Conservation (phyloP, 2,329 filamentous ascomycete genomes). For the Fusarium globosum region DNA sequence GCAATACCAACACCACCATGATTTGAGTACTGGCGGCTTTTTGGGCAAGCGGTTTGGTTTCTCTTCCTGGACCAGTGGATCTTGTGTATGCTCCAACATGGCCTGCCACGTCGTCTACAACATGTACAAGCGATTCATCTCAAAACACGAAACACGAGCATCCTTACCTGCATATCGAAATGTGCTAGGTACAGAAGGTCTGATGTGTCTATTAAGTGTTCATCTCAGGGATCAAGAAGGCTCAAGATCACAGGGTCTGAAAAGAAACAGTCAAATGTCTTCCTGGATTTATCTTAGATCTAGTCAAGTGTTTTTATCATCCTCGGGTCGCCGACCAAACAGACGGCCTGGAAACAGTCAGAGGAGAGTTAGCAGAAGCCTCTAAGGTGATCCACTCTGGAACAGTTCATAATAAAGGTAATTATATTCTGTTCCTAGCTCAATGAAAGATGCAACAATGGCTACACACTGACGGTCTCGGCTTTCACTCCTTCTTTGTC, state of each 20-base stretch:
- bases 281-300: not conserved
- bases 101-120: conserved; percentile 39
- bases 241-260: not conserved
- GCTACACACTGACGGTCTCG: conserved; percentile 19
- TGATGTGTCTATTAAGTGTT: not conserved
- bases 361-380: not conserved
- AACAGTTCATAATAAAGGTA: not conserved
- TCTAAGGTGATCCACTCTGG: not conserved
- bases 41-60: conserved; percentile 12
- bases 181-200: not conserved
- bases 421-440: not conserved
- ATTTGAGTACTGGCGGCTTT: conserved; percentile 17
- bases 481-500: conserved; percentile 12
- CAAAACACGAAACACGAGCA: conserved; percentile 27
- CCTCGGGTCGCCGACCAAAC: not conserved
- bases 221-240: not conserved
- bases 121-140: conserved; percentile 12
- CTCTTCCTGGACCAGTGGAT: conserved; percentile 15
- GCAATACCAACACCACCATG: conserved; percentile 4
- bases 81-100: conserved; percentile 23
- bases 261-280: not conserved
- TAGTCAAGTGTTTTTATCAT: not conserved
- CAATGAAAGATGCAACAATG: conserved; percentile 5
- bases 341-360: not conserved
- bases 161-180: not conserved